Percentiles rank a stretch among this genome's conserved stretches.
Conservation (phyloP, 371 early-diverging fungal species). For the Lichtheimia ornata region DNA sequence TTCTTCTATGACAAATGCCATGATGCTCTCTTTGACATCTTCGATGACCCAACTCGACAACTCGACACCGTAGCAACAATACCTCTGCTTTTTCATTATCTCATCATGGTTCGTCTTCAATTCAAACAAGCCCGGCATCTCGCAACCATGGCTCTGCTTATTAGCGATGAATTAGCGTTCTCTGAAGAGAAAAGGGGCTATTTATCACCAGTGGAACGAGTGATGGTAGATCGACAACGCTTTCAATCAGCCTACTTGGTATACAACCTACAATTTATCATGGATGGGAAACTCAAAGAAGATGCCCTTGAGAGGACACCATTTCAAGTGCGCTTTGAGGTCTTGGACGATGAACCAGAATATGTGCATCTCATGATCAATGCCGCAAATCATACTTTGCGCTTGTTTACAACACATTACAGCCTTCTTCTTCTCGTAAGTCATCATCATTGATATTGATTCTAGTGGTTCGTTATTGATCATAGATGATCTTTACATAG, state of each 20-base stretch:
- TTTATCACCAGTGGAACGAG: neutral
- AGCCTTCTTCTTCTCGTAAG: neutral
- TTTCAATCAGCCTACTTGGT: neutral
- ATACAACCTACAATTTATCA: neutral
- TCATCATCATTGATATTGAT: no score
- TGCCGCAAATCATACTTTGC: neutral
- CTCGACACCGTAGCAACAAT: conserved; percentile 14
- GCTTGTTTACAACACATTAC: neutral
- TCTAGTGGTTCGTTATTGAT: neutral
- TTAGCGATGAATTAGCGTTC: neutral
- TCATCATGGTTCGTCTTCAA: neutral
- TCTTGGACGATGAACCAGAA: no score
- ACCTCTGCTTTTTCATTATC: neutral
- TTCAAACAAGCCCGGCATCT: conserved; percentile 1
- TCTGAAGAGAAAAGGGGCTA: neutral
- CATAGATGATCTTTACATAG: neutral
- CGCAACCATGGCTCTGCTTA: neutral
- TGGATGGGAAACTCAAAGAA: conserved; percentile 1
- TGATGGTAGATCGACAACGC: neutral
- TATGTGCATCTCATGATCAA: neutral
- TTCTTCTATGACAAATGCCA: conserved; percentile 13
- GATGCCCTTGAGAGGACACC: neutral
- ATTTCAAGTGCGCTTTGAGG: no score
- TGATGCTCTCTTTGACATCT: conserved; percentile 12
- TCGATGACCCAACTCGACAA: conserved; percentile 19